These are phyloP conservation scores for Lupinus albus DNA, from an alignment of 306 rosid genomes.

Conservation along the genomic window DNA sequence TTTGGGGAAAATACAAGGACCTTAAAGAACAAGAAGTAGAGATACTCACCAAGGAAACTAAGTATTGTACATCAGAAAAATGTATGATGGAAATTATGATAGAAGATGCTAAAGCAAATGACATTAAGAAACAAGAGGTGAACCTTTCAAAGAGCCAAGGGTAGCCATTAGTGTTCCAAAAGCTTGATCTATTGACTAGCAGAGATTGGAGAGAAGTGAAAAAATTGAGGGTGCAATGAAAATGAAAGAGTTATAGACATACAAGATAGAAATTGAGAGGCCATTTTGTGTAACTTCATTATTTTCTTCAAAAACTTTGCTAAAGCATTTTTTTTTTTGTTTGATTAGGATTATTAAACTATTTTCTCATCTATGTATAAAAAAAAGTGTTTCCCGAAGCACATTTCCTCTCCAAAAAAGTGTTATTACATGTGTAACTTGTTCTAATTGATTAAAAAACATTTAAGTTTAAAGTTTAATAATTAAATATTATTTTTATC, in stretches of 20 bases:
- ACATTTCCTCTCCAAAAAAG: no score
- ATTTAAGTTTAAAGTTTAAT: no score
- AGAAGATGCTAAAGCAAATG: constrained; percentile 50
- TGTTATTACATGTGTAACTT: no score
- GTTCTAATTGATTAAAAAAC: no score
- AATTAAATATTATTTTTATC: no score
- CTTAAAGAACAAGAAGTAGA: constrained; percentile 56
- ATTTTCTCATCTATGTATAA: no score
- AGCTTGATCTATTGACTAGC: constrained; percentile 18
- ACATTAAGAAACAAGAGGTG: constrained; percentile 52
- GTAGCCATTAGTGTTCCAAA: constrained; percentile 44
- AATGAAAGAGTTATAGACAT: constrained; percentile 27
- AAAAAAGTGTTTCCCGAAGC: no score
- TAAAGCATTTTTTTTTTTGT: background rate
- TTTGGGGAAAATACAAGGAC: constrained; percentile 88
- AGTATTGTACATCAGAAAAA: constrained; percentile 42
- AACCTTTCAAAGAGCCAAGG: constrained; percentile 34
- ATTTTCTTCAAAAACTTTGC: background rate
- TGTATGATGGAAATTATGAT: constrained; percentile 40
- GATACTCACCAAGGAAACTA: constrained; percentile 36
- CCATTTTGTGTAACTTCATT: background rate
- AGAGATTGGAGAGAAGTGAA: constrained; percentile 25
- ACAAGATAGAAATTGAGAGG: constrained; percentile 37
- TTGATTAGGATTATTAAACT: no score
- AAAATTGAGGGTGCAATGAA: constrained; percentile 37